Evolutionary conservation across 164 flowering plant species (phyloP).

Genomic region (Dillenia turbinata): DNA sequence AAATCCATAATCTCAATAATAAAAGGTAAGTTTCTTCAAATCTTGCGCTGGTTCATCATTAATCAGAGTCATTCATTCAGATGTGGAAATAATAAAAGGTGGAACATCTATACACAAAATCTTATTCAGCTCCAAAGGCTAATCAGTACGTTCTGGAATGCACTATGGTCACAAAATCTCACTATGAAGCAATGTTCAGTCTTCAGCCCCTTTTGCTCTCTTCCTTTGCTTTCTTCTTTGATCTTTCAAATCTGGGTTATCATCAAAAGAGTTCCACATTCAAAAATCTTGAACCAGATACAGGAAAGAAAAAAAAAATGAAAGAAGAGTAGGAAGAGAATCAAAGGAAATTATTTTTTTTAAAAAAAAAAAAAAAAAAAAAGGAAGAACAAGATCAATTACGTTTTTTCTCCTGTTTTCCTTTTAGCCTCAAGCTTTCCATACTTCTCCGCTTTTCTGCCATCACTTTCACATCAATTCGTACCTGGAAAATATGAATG

Average conservation of each 20-base stretch:
- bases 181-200: too few relatives aligned
- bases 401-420: slow-evolving; percentile 71
- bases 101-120: too few relatives aligned
- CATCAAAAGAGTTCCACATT: too few relatives aligned
- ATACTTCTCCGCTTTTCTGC: slow-evolving; percentile 36
- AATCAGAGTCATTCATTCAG: too few relatives aligned
- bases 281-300: too few relatives aligned
- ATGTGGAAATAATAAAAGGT: too few relatives aligned
- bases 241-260: slow-evolving; percentile 44
- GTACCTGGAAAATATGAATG: slow-evolving; percentile 27
- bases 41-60: too few relatives aligned
- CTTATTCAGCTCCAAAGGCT: too few relatives aligned
- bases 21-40: too few relatives aligned
- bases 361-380: neutral
- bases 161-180: too few relatives aligned
- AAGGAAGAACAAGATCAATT: neutral
- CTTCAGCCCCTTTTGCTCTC: slow-evolving; percentile 14
- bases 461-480: slow-evolving; percentile 40
- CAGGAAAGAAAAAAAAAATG: neutral
- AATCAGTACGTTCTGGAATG: too few relatives aligned
- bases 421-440: slow-evolving; percentile 37
- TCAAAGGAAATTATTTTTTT: neutral
- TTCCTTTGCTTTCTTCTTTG: slow-evolving; percentile 56
- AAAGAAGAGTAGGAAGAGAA: neutral
- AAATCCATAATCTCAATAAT: too few relatives aligned